Evolutionary conservation across 139 green algal genomes (phyloP).

Genomic region (Auxenochlorella protothecoides): DNA sequence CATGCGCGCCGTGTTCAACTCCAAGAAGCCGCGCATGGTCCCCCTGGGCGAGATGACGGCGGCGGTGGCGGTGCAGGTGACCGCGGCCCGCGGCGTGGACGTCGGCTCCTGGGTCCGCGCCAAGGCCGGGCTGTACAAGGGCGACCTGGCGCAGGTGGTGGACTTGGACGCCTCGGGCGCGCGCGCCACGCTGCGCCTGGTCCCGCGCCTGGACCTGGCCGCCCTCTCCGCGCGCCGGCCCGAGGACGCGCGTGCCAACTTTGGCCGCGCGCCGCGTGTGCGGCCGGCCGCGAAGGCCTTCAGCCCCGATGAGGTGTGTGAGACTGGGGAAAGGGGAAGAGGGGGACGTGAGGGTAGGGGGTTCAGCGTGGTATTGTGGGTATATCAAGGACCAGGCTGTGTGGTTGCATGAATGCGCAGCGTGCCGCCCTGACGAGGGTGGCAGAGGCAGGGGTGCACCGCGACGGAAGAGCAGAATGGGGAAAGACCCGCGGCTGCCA

Average conservation of each 20-base stretch:
- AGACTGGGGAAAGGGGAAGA: background rate
- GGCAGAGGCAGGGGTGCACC: background rate
- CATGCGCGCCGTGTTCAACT: slow-evolving; percentile 63
- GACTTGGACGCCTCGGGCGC: slow-evolving; percentile 58
- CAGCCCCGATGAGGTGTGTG: slow-evolving; percentile 46
- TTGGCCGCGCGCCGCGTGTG: slow-evolving; percentile 49
- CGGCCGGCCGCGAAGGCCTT: slow-evolving; percentile 46
- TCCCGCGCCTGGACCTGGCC: slow-evolving; percentile 77
- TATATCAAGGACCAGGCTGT: too few species aligned
- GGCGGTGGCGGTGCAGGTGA: slow-evolving; percentile 57
- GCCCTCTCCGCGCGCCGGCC: slow-evolving; percentile 22
- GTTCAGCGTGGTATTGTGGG: background rate
- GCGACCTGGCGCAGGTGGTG: slow-evolving; percentile 83
- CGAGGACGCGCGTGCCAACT: slow-evolving; percentile 19
- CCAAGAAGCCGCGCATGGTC: slow-evolving; percentile 57
- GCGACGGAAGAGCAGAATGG: background rate
- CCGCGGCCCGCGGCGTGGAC: slow-evolving; percentile 15
- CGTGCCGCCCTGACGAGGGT: too few species aligned
- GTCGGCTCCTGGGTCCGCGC: slow-evolving; percentile 73
- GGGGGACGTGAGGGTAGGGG: background rate
- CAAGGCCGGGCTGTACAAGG: slow-evolving; percentile 75
- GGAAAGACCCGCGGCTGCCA: background rate
- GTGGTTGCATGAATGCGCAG: too few species aligned
- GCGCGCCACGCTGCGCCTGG: slow-evolving; percentile 45
- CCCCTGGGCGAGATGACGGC: slow-evolving; percentile 87